Evolutionary conservation across 1,284 basidiomycete genomes (phyloP).

Genomic region (Rhizopogon hawkerae): DNA sequence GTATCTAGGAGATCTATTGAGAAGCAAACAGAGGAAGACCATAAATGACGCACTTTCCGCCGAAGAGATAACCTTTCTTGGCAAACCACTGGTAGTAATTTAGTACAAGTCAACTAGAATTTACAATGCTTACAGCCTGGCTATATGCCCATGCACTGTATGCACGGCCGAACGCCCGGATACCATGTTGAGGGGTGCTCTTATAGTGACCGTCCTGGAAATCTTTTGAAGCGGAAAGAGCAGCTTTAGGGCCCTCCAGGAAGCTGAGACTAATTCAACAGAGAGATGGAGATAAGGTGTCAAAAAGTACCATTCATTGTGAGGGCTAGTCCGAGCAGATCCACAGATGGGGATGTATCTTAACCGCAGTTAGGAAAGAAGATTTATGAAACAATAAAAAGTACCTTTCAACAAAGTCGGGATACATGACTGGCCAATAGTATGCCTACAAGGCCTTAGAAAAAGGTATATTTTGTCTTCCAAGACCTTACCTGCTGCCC

Average conservation of each 20-base stretch:
- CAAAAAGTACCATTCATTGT: constrained; percentile 43
- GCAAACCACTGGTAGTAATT: constrained; percentile 43
- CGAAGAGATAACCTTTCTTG: constrained; percentile 37
- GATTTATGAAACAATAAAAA: neutral
- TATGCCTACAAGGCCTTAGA: constrained; percentile 36
- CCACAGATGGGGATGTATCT: constrained; percentile 49
- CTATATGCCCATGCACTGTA: constrained; percentile 57
- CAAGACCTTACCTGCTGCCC: constrained; percentile 40
- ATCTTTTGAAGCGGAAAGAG: constrained; percentile 47
- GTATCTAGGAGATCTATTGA: constrained; percentile 26
- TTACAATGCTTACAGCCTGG: constrained; percentile 32
- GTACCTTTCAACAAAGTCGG: constrained; percentile 47
- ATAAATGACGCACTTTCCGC: constrained; percentile 30
- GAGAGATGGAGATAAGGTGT: neutral
- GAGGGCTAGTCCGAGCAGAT: constrained; percentile 52
- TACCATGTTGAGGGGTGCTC: constrained; percentile 37
- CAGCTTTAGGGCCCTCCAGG: constrained; percentile 52
- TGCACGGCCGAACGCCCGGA: constrained; percentile 48
- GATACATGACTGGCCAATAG: constrained; percentile 53
- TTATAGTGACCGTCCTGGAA: constrained; percentile 50
- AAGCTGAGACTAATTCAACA: constrained; percentile 31
- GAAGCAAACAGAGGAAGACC: neutral
- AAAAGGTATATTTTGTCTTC: neutral
- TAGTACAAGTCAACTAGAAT: neutral
- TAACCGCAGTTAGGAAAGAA: constrained; percentile 1